Evolutionary conservation across 2,329 filamentous ascomycete genomes (phyloP).

Genomic region (Claviceps cyperi): DNA sequence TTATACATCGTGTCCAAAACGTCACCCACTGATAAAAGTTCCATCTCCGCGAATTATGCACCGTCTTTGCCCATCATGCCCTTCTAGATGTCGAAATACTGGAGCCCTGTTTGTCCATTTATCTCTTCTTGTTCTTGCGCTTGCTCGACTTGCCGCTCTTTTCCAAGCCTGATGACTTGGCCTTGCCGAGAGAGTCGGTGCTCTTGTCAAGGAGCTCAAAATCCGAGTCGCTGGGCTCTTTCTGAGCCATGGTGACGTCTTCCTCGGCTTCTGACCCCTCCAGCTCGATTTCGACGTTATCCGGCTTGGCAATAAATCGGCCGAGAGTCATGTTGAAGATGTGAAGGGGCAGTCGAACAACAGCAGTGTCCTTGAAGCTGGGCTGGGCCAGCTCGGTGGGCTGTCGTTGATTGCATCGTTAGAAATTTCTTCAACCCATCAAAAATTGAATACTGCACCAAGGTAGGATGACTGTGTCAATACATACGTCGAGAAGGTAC

Average conservation of each 20-base stretch:
- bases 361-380: constrained; percentile 65
- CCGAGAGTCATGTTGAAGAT: constrained; percentile 44
- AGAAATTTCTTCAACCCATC: constrained; percentile 3
- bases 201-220: constrained; percentile 51
- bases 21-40: neutral
- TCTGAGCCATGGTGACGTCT: constrained; percentile 34
- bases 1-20: constrained; percentile 1
- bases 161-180: constrained; percentile 35
- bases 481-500: constrained; percentile 73
- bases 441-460: neutral
- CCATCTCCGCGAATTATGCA: neutral
- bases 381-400: constrained; percentile 66
- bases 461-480: neutral
- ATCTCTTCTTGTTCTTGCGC: constrained; percentile 7
- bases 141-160: constrained; percentile 15
- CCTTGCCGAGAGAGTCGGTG: constrained; percentile 37
- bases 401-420: constrained; percentile 27
- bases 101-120: neutral
- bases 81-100: neutral
- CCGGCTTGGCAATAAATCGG: constrained; percentile 30
- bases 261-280: constrained; percentile 27
- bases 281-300: constrained; percentile 18
- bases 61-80: neutral
- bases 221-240: constrained; percentile 43
- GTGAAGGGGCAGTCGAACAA: constrained; percentile 67